These are phyloP conservation scores for Komagataea norvegica DNA, from an alignment of 1,139 yeast genomes.

Conservation along the genomic window DNA sequence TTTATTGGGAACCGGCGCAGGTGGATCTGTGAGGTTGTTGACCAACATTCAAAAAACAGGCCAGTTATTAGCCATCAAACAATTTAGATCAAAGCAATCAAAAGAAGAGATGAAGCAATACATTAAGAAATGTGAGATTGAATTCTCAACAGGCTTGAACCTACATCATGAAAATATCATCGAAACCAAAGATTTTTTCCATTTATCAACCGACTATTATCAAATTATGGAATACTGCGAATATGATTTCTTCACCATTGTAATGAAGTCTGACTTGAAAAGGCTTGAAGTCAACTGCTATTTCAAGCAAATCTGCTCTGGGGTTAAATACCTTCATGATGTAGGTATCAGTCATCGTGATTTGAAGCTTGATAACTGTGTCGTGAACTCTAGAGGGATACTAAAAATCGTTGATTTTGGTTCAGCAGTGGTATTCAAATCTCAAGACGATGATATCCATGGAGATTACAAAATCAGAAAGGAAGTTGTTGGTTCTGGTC, in stretches of 20 bases:
- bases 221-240: constrained; percentile 99
- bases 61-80: constrained; percentile 92
- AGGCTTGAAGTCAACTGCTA: constrained; percentile 84
- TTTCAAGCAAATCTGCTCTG: constrained; percentile 78
- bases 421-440: constrained; percentile 88
- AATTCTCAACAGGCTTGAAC: constrained; percentile 95
- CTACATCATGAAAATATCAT: constrained; percentile 91
- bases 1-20: constrained; percentile 94
- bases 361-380: constrained; percentile 91
- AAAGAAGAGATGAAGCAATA: constrained; percentile 87
- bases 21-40: constrained; percentile 89
- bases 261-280: constrained; percentile 93
- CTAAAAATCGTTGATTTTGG: constrained; percentile 94
- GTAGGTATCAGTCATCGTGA: constrained; percentile 96
- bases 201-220: constrained; percentile 77
- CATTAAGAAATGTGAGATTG: constrained; percentile 93
- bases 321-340: constrained; percentile 77
- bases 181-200: constrained; percentile 66
- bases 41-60: constrained; percentile 68
- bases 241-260: constrained; percentile 92
- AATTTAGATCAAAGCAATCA: constrained; percentile 80
- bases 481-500: constrained; percentile 97
- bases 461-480: constrained; percentile 45
- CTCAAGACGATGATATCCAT: constrained; percentile 71
- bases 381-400: constrained; percentile 78